These are phyloP conservation scores for Amorphotheca resinae DNA, from an alignment of 495 filamentous ascomycete species.

Conservation along the genomic window DNA sequence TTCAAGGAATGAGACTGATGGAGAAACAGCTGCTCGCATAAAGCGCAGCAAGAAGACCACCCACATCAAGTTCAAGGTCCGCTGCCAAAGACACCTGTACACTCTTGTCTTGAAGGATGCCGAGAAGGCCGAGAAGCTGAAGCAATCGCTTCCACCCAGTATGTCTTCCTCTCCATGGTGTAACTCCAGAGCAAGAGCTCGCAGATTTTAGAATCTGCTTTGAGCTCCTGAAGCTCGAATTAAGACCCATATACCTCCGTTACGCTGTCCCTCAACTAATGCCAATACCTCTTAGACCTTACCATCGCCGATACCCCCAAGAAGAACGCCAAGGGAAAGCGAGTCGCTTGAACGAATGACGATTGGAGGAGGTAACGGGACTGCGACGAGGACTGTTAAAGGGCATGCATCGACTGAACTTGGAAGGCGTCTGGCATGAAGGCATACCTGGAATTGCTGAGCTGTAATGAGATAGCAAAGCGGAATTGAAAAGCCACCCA, in stretches of 20 bases:
- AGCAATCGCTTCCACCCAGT: slow-evolving; percentile 96
- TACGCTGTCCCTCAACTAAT: neutral
- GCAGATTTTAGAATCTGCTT: neutral
- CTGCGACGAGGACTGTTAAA: neutral
- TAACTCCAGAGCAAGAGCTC: neutral
- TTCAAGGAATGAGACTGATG: slow-evolving; percentile 24
- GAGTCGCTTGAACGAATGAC: slow-evolving; percentile 11
- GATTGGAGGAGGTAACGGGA: neutral
- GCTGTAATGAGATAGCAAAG: slow-evolving; percentile 18
- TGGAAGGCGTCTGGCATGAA: slow-evolving; percentile 19
- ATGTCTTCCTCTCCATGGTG: slow-evolving; percentile 25
- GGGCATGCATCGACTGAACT: slow-evolving; percentile 4
- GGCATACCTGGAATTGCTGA: slow-evolving; percentile 7
- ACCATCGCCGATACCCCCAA: slow-evolving; percentile 66
- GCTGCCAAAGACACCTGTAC: slow-evolving; percentile 89
- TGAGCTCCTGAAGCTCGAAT: neutral
- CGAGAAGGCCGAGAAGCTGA: slow-evolving; percentile 99
- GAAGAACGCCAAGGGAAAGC: slow-evolving; percentile 47
- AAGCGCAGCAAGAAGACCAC: slow-evolving; percentile 82
- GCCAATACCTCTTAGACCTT: slow-evolving; percentile 38
- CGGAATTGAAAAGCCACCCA: slow-evolving; percentile 7
- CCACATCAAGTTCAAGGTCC: slow-evolving; percentile 99
- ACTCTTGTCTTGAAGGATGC: slow-evolving; percentile 93
- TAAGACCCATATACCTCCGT: neutral
- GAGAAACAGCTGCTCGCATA: slow-evolving; percentile 71